Base-by-base conservation (phyloP, 2,329 filamentous ascomycete species). In the Aquanectria penicillioides region DNA sequence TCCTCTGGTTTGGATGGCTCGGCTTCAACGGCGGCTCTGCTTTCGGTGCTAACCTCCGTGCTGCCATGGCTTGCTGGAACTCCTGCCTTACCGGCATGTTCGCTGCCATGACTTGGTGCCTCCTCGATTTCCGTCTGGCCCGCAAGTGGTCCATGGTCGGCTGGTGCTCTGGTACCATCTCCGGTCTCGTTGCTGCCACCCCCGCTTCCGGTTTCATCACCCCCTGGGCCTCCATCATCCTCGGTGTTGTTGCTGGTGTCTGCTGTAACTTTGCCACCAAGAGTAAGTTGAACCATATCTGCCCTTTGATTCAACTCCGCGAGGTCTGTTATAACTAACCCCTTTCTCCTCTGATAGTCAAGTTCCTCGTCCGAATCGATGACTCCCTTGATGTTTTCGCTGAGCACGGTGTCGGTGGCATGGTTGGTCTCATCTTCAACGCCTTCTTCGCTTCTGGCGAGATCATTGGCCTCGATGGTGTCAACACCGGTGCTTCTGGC, bases 1-100 rank as follows among this genome's bases (percentile, higher is more conserved):
- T 99, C 70, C 92, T 99, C 55, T 98, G 94, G 94, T 98, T 98
- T 72, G 95, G 95, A 72, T 99, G 95, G 95, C 84, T 99, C 65
- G 95, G 94, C 53, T 99, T 99, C 87, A 99, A 99, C 83, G 95
- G 94, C 70, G 95, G 95, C 64, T 97, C 94, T 20, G 83, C 94
- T 33, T 97, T 97, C 69, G 94, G 94, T 68, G 93, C 94, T 67
- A 97, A 97, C 81, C 85, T 98, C 51, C 91, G 95, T 66, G 95
- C 95, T 53, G 89, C 91, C 66, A 96, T 97, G 89, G 94, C 95
- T 53, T 97, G 92, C 87, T 99, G 94, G 94, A 98, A 98, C 85
- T 93, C 91, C 59, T 97, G 95, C 81, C 76, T 97, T 72, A 95
- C 93, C 31, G 94, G 93, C 75, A 93, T 93, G 82, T 97, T 97